These are phyloP conservation scores for Yamadazyma tumulicola DNA, from an alignment of 805 yeast genomes.

Conservation along the genomic window DNA sequence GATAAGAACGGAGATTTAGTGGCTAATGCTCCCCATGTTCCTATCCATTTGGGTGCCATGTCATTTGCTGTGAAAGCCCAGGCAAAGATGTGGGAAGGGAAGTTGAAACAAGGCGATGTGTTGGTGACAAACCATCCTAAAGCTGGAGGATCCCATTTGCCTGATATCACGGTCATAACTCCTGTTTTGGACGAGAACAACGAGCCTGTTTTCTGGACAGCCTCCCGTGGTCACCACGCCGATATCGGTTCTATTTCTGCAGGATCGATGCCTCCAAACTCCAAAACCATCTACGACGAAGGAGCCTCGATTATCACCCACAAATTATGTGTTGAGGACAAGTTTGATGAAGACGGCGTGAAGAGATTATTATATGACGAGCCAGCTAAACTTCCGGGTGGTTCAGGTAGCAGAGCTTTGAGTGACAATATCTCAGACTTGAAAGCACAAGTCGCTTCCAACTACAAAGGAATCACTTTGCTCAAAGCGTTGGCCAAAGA, in stretches of 20 bases:
- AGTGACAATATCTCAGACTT: slow-evolving; percentile 72
- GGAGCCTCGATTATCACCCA: slow-evolving; percentile 87
- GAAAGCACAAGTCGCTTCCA: slow-evolving; percentile 69
- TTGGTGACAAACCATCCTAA: slow-evolving; percentile 41
- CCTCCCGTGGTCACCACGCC: slow-evolving; percentile 94
- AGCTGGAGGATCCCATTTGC: slow-evolving; percentile 43
- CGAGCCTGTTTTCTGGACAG: slow-evolving; percentile 77
- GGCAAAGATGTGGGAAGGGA: slow-evolving; percentile 37
- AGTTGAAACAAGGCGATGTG: slow-evolving; percentile 39
- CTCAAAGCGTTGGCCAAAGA: slow-evolving; percentile 59
- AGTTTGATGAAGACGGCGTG: slow-evolving; percentile 71
- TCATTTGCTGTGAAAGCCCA: slow-evolving; percentile 45
- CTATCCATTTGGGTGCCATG: slow-evolving; percentile 47
- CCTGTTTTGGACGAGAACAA: slow-evolving; percentile 60
- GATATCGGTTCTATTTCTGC: slow-evolving; percentile 92
- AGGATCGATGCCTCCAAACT: slow-evolving; percentile 93
- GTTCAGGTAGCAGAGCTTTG: slow-evolving; percentile 84
- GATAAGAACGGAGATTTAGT: slow-evolving; percentile 41
- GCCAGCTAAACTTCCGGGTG: slow-evolving; percentile 80
- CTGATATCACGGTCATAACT: slow-evolving; percentile 79
- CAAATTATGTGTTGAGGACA: slow-evolving; percentile 62
- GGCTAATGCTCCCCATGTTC: slow-evolving; percentile 45
- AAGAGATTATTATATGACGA: slow-evolving; percentile 58
- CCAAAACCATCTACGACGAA: slow-evolving; percentile 80
- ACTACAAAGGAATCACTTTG: slow-evolving; percentile 75